Evolutionary conservation across 2,329 filamentous ascomycete species (phyloP), one percentile per base, ranked within the genome.

Genomic region (Aspergillus sp.): DNA sequence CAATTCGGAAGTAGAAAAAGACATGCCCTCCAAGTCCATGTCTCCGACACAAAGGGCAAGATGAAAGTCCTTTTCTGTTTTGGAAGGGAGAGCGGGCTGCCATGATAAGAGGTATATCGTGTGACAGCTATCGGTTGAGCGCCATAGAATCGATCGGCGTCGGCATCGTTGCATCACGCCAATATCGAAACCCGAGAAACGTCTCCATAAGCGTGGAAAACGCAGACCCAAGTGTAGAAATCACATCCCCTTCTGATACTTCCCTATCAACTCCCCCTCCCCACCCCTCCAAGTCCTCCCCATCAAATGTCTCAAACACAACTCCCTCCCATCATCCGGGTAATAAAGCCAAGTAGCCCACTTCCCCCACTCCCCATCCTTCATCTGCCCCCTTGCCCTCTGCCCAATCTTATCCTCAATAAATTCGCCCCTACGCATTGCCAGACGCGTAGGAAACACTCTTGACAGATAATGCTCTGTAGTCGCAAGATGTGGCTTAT

Each of bases 371-470:
- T 37, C 19, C 4, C 49, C 49, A 19, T 50, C 49, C 15, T 50
- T 50, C 49, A 50, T 50, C 32, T 50, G 43, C 22, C 30, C 20
- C n/a, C 49, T 42, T 32, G 49, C 49, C 38, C 33, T 42, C 38
- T 50, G 49, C 9, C 49, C 49, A 33, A 50, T 47, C 32, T 50
- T 50, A 48, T 50, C 49, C 46, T 50, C 49, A 33, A 50, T 50
- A 15, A 50, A 50, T 30, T 50, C 49, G 3, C 49, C 49, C 7
- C 49, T 42, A 0, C 49, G 46, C 46, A 50, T 50, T 5, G 49
- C 30, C 43, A 50, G 22, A 17, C 32, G 46, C 10, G 30, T 50
- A 22, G 49, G 49, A 20, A 50, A 50, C n/a, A 50, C 49, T 12
- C 42, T 13, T 7, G 38, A 17, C 12, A 50, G 46, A 22, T 50